A percentile compares a stretch with the other conserved stretches of the same genome.
Conservation (phyloP, 345 rosid species). For the Populus simonii region DNA sequence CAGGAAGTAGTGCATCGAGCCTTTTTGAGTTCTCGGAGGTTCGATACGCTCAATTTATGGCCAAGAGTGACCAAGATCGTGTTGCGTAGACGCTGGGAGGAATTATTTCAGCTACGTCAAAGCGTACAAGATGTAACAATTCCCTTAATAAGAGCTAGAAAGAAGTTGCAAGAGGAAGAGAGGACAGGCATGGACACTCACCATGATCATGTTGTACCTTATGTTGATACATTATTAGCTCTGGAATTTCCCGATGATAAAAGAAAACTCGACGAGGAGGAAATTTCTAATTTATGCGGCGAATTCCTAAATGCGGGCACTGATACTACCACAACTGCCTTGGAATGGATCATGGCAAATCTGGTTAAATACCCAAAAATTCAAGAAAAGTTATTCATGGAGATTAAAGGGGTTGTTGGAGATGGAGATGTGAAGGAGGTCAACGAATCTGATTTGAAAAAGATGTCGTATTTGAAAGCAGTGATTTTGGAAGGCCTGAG, state of each 20-base stretch:
- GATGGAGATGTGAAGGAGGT: background rate
- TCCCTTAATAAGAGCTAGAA: constrained; percentile 8
- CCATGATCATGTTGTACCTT: background rate
- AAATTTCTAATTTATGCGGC: constrained; percentile 7
- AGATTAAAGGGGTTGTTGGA: constrained; percentile 6
- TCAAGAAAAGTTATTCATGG: constrained; percentile 5
- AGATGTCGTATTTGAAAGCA: constrained; percentile 18
- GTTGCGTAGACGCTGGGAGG: constrained; percentile 3
- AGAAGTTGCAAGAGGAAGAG: background rate
- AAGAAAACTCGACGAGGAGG: constrained; percentile 3
- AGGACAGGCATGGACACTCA: background rate
- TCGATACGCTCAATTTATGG: constrained; percentile 7
- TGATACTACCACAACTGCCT: constrained; percentile 14
- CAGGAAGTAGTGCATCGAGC: constrained; percentile 3
- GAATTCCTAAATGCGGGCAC: constrained; percentile 17
- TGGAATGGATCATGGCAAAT: constrained; percentile 25
- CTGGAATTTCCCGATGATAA: background rate
- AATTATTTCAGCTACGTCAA: background rate
- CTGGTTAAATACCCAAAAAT: constrained; percentile 10
- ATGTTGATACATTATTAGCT: constrained; percentile 6
- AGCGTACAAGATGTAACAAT: constrained; percentile 2
- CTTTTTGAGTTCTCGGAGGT: background rate
- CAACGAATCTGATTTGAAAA: constrained; percentile 5
- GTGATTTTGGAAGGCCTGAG: constrained; percentile 13
- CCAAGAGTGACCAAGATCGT: constrained; percentile 8